These are phyloP conservation scores for Fusarium begoniae DNA, from an alignment of 2,329 filamentous ascomycete genomes.

Conservation along the genomic window DNA sequence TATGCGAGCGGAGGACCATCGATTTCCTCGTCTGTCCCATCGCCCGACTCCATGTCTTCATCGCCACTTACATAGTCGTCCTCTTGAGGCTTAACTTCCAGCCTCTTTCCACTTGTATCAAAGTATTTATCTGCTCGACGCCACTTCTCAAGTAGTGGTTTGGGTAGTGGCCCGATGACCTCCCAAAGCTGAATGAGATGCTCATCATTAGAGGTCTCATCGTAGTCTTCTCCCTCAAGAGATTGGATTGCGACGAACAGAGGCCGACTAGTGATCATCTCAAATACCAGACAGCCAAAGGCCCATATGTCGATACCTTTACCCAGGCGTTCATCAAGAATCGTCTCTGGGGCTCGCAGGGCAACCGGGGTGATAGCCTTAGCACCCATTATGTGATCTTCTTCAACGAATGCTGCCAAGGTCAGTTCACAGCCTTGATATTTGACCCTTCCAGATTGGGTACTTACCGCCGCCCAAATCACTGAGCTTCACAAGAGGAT, in stretches of 20 bases:
- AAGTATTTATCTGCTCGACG: not conserved
- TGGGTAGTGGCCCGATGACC: not conserved
- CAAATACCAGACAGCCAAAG: not conserved
- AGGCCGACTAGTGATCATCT: not conserved
- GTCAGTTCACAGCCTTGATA: rapidly evolving
- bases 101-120: not conserved
- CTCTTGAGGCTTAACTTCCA: not conserved
- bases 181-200: not conserved
- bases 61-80: not conserved
- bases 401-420: not conserved
- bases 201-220: not conserved
- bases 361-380: not conserved
- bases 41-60: not conserved
- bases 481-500: not conserved
- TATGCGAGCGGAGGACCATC: not conserved
- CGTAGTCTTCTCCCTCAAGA: not conserved
- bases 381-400: not conserved
- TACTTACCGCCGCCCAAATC: not conserved
- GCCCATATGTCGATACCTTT: not conserved
- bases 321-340: not conserved
- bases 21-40: no score
- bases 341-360: not conserved
- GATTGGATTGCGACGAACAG: not conserved
- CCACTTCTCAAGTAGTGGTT: not conserved
- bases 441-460: rapidly evolving